phyloP scores from a whole-genome alignment of 768 basidiomycete species.

The Lactarius sanguifluus region DNA sequence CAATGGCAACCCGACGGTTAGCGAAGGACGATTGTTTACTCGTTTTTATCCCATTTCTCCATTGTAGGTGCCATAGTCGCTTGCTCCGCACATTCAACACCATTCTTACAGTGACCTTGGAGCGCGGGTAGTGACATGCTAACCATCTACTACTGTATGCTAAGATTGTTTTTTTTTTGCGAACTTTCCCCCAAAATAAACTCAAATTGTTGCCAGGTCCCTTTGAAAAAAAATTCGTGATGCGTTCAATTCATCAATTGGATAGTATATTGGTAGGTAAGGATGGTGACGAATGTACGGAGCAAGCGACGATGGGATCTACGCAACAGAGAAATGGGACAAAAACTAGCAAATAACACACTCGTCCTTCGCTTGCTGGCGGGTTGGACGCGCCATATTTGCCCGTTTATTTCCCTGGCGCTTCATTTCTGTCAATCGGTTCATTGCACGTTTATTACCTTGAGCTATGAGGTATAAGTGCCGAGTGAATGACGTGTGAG shows the following conservation, averaged over 20 bases:
- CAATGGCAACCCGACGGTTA: conserved; percentile 68
- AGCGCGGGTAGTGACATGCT: no score
- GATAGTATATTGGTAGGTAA: conserved; percentile 3
- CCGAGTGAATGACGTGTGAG: conserved; percentile 5
- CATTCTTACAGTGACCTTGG: no score
- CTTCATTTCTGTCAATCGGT: conserved; percentile 92
- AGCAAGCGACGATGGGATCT: not conserved
- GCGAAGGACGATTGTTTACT: conserved; percentile 87
- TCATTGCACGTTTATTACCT: conserved; percentile 98
- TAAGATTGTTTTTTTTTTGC: no score
- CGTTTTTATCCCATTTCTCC: conserved; percentile 1
- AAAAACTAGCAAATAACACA: conserved; percentile 64
- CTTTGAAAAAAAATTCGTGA: no score
- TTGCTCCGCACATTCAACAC: no score
- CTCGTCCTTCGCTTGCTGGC: conserved; percentile 92
- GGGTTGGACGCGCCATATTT: conserved; percentile 80
- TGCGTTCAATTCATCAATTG: not conserved
- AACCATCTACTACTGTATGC: no score
- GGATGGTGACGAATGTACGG: not conserved
- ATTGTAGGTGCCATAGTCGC: no score
- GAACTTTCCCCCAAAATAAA: no score
- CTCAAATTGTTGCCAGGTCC: no score
- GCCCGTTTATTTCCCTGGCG: conserved; percentile 77
- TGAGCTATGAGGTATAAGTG: conserved; percentile 57
- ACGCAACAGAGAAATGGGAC: not conserved